Percentiles rank a stretch among this genome's conserved stretches.
Evolutionary conservation across 192 early-diverging fungal genomes (phyloP).

Genomic region (Umbelopsis sp.): DNA sequence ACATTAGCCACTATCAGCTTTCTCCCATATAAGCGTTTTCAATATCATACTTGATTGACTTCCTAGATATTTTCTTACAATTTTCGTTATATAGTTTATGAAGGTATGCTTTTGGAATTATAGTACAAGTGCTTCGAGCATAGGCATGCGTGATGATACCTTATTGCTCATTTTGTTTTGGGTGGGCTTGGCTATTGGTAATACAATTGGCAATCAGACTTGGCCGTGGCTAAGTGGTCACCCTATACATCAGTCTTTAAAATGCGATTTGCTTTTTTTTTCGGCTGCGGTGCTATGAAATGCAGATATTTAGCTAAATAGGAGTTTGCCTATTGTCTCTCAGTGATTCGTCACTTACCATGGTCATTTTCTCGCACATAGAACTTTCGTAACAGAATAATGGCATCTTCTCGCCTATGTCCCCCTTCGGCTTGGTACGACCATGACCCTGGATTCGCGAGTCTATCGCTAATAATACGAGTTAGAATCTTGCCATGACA

Average conservation of each 20-base stretch:
- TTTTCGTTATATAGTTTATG: no score
- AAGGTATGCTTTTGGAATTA: no score
- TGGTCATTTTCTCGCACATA: conserved; percentile 90
- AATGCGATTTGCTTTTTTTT: conserved; percentile 82
- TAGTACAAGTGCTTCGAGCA: no score
- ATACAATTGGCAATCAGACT: background rate
- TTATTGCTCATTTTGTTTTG: no score
- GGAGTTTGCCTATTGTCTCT: background rate
- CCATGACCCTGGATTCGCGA: conserved; percentile 30
- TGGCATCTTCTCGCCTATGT: conserved; percentile 76
- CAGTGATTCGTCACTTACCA: conserved; percentile 54
- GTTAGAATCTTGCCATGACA: background rate
- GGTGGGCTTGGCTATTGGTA: background rate
- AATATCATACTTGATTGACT: no score
- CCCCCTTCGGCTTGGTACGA: conserved; percentile 70
- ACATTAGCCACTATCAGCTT: no score
- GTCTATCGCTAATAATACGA: background rate
- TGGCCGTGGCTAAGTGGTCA: background rate
- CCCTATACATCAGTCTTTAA: conserved; percentile 67
- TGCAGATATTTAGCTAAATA: conserved; percentile 6
- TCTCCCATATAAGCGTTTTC: no score
- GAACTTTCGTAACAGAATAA: conserved; percentile 86
- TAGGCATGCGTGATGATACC: no score
- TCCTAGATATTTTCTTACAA: no score
- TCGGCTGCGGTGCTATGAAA: conserved; percentile 77